phyloP scores from a whole-genome alignment of 2,329 filamentous ascomycete species.

The Cladosporium cucumerinum region DNA sequence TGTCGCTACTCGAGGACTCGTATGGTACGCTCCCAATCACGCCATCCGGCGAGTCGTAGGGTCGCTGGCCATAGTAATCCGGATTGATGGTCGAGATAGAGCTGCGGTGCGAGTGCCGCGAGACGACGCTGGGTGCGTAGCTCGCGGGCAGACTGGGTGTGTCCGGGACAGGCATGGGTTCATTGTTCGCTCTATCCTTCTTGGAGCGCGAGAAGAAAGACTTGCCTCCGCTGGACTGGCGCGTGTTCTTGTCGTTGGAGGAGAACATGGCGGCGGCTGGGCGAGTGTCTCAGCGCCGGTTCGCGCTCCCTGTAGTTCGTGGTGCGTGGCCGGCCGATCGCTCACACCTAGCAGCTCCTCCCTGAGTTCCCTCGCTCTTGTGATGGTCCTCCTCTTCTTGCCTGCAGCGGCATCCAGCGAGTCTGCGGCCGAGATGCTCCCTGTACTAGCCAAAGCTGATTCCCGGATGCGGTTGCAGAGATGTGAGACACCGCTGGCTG shows the following conservation, averaged over 20 bases:
- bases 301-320: constrained; percentile 11
- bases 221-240: constrained; percentile 75
- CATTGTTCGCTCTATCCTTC: constrained; percentile 72
- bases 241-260: constrained; percentile 51
- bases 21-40: constrained; percentile 87
- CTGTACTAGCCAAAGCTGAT: background rate
- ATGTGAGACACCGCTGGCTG: constrained; percentile 13
- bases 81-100: constrained; percentile 43
- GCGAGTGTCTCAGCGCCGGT: constrained; percentile 12
- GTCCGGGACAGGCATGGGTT: constrained; percentile 59
- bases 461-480: constrained; percentile 5
- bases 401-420: constrained; percentile 14
- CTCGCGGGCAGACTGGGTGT: constrained; percentile 52
- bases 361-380: constrained; percentile 14
- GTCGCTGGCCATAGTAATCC: constrained; percentile 16
- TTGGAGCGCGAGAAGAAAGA: constrained; percentile 78
- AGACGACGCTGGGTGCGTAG: constrained; percentile 51
- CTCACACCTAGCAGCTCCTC: constrained; percentile 4
- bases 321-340: background rate
- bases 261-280: constrained; percentile 13
- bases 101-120: constrained; percentile 67
- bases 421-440: constrained; percentile 9
- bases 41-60: constrained; percentile 41
- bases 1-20: constrained; percentile 64
- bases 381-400: constrained; percentile 13